A percentile compares a stretch with the other conserved stretches of the same genome.
Conservation (phyloP, 2,329 filamentous ascomycete species). For the Westerdykella aurantiaca region DNA sequence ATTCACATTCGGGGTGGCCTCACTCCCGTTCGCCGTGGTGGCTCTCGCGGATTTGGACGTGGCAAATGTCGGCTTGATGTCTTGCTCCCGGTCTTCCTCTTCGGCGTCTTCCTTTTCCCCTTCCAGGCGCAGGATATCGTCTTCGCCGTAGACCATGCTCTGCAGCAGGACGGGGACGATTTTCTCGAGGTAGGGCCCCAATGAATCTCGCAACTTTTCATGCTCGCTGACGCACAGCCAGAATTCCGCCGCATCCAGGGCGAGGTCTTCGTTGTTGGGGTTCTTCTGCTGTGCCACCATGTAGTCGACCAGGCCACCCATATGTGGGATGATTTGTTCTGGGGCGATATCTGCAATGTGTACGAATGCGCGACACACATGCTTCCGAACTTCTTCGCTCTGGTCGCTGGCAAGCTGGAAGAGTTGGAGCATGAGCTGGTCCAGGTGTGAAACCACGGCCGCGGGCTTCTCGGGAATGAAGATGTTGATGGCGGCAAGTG, state of each 20-base stretch:
- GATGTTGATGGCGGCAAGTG: constrained; percentile 81
- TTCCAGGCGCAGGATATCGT: constrained; percentile 81
- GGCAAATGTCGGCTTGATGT: constrained; percentile 89
- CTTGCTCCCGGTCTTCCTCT: constrained; percentile 79
- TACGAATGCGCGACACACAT: constrained; percentile 90
- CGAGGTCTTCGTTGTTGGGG: constrained; percentile 75
- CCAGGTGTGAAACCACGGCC: constrained; percentile 73
- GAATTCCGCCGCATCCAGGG: constrained; percentile 93
- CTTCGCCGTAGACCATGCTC: constrained; percentile 94
- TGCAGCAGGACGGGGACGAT: constrained; percentile 87
- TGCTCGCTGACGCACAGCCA: constrained; percentile 94
- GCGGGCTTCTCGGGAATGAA: constrained; percentile 83
- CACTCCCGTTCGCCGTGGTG: constrained; percentile 46
- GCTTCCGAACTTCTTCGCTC: constrained; percentile 76
- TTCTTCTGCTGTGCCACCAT: constrained; percentile 84
- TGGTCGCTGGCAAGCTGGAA: constrained; percentile 74
- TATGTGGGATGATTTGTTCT: constrained; percentile 83
- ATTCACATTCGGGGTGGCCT: constrained; percentile 40
- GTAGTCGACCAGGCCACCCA: constrained; percentile 83
- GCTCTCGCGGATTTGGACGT: constrained; percentile 59
- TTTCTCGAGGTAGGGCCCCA: constrained; percentile 72
- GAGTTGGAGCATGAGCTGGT: constrained; percentile 73
- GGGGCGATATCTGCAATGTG: constrained; percentile 85
- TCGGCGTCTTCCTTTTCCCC: constrained; percentile 79
- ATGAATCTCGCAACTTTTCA: constrained; percentile 65